phyloP scores from a whole-genome alignment of 257 asterid genomes.

The Striga asiatica region DNA sequence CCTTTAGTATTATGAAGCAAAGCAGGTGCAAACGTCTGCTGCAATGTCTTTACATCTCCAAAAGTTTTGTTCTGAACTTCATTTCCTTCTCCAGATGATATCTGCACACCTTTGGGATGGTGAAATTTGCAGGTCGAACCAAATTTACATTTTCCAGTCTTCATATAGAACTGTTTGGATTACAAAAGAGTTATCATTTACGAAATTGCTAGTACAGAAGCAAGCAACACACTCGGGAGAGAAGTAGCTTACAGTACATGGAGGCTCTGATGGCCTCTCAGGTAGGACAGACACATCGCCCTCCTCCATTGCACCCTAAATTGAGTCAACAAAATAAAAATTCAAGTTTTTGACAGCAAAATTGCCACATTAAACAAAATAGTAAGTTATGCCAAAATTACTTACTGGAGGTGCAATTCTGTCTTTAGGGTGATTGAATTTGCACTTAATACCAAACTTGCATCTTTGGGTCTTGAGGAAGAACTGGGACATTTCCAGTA shows the following conservation, averaged over 20 bases:
- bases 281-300: slow-evolving; percentile 49
- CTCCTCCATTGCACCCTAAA: slow-evolving; percentile 50
- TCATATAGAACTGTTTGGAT: slow-evolving; percentile 79
- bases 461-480: slow-evolving; percentile 86
- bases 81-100: slow-evolving; percentile 37
- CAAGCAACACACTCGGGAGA: slow-evolving; percentile 13
- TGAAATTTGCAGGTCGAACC: slow-evolving; percentile 86
- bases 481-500: slow-evolving; percentile 39
- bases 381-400: slow-evolving; percentile 14
- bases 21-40: slow-evolving; percentile 47
- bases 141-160: slow-evolving; percentile 88
- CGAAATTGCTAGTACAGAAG: slow-evolving; percentile 1
- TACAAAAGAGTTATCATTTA: slow-evolving; percentile 9
- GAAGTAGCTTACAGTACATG: slow-evolving; percentile 71
- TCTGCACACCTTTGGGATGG: slow-evolving; percentile 78
- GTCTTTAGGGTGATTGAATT: slow-evolving; percentile 89
- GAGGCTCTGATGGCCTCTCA: slow-evolving; percentile 89
- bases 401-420: slow-evolving; percentile 36
- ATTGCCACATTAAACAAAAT: slow-evolving; percentile 1
- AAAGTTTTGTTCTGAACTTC: slow-evolving; percentile 25
- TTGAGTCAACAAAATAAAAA: slow-evolving; percentile 13
- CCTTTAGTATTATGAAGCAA: slow-evolving; percentile 75
- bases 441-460: slow-evolving; percentile 83
- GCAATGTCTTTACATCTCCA: slow-evolving; percentile 39
- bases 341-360: slow-evolving; percentile 6